A percentile compares a stretch with the other conserved stretches of the same genome.
Evolutionary conservation across 352 stramenopile genomes (phyloP).

Genomic region (Aphanomyces cochlioides): DNA sequence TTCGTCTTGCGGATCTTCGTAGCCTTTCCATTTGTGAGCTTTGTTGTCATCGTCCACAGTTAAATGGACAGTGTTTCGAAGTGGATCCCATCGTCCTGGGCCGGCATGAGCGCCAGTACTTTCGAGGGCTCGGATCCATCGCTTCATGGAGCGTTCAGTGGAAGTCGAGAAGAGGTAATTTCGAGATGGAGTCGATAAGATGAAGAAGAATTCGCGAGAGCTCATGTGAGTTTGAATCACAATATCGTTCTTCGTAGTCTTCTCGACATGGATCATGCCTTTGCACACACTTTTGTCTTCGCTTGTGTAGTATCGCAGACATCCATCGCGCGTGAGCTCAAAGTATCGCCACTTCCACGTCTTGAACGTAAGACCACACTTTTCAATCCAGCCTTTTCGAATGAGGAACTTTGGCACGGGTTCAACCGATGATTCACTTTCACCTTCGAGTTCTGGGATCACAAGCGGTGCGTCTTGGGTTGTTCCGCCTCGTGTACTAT

Average conservation of each 20-base stretch:
- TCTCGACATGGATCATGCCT: conserved; percentile 72
- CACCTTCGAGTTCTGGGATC: background rate
- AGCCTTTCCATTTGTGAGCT: conserved; percentile 80
- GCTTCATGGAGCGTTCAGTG: conserved; percentile 68
- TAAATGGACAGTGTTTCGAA: conserved; percentile 79
- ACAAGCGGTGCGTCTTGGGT: background rate
- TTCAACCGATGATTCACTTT: background rate
- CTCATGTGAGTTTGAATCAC: conserved; percentile 80
- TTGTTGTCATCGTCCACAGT: conserved; percentile 65
- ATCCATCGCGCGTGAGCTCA: conserved; percentile 71
- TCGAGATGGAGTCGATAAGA: conserved; percentile 66
- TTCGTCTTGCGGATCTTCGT: conserved; percentile 70
- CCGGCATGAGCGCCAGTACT: conserved; percentile 47
- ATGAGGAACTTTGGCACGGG: conserved; percentile 37
- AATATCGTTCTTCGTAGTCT: conserved; percentile 61
- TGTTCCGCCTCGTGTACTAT: background rate
- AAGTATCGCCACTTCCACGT: conserved; percentile 89
- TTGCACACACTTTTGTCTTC: conserved; percentile 74
- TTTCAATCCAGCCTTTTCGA: conserved; percentile 85
- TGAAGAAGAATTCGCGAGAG: conserved; percentile 78
- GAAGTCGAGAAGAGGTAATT: conserved; percentile 81
- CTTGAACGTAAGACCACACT: conserved; percentile 86
- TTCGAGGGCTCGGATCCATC: conserved; percentile 78
- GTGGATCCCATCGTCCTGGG: conserved; percentile 66
- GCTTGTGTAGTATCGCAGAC: conserved; percentile 78